phyloP scores from a whole-genome alignment of 768 basidiomycete genomes.

The Collybia sp. region DNA sequence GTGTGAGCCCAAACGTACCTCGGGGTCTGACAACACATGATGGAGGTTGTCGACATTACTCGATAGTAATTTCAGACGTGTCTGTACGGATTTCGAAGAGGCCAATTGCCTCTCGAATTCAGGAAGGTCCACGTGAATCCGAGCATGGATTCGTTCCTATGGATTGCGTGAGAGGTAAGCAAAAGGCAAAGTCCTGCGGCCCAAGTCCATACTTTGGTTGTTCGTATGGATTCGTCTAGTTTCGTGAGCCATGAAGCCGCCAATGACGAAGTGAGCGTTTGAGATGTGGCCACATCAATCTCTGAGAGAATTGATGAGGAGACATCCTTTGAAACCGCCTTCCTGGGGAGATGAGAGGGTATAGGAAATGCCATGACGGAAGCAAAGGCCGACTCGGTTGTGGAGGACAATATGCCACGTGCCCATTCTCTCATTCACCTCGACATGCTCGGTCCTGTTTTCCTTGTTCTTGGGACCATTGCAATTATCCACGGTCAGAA shows the following conservation, averaged over 20 bases:
- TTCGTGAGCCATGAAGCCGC: conserved; percentile 69
- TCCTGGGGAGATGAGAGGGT: conserved; percentile 69
- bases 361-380: conserved; percentile 67
- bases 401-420: conserved; percentile 7
- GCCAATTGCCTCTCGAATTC: conserved; percentile 60
- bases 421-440: conserved; percentile 1
- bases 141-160: conserved; percentile 67
- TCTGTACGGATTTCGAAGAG: conserved; percentile 61
- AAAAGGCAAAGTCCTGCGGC: neutral
- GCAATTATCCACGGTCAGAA: conserved; percentile 50
- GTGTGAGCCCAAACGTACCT: conserved; percentile 38
- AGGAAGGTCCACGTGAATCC: conserved; percentile 61
- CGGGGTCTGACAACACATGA: conserved; percentile 46
- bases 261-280: conserved; percentile 53
- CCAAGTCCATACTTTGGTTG: conserved; percentile 56
- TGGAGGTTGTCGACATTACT: conserved; percentile 48
- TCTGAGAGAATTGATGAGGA: conserved; percentile 69
- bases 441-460: conserved; percentile 41
- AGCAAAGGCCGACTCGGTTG: neutral
- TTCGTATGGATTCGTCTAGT: conserved; percentile 64
- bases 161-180: conserved; percentile 10
- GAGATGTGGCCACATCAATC: conserved; percentile 56
- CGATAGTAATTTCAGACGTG: conserved; percentile 46
- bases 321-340: conserved; percentile 53
- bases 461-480: conserved; percentile 42